These are phyloP conservation scores for Botryotinia globosa DNA, from an alignment of 2,329 filamentous ascomycete species.

Conservation along the genomic window DNA sequence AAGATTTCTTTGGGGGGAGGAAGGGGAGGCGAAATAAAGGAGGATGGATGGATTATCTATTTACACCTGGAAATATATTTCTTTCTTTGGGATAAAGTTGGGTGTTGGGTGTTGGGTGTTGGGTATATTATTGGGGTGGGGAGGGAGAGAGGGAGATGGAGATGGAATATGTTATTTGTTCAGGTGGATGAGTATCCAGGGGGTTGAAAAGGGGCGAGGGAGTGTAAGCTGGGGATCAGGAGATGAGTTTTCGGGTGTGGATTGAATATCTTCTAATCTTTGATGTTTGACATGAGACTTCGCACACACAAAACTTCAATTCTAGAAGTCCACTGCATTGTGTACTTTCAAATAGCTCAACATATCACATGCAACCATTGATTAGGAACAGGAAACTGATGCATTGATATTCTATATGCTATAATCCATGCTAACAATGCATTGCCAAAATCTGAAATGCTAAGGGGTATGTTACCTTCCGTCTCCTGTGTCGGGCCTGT, in stretches of 20 bases:
- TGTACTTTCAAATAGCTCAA: neutral
- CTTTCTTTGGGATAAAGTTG: neutral
- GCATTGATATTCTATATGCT: neutral
- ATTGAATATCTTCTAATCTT: neutral
- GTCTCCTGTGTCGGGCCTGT: neutral
- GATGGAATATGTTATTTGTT: neutral
- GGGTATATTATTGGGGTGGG: no score
- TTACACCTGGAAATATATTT: no score
- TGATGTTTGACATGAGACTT: neutral
- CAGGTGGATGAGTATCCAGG: neutral
- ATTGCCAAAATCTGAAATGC: neutral
- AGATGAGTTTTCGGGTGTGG: neutral
- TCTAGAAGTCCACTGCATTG: neutral
- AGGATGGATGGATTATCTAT: no score
- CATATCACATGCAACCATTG: neutral
- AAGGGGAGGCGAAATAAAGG: neutral
- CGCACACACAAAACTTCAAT: neutral
- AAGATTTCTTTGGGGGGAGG: neutral
- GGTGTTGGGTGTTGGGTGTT: no score
- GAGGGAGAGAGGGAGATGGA: neutral
- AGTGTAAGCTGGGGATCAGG: neutral
- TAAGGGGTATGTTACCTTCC: neutral
- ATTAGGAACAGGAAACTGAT: neutral
- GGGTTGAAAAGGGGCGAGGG: neutral
- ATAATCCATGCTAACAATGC: constrained; percentile 2